Percentiles rank a stretch among this genome's conserved stretches.
These are phyloP conservation scores for Prosopis cineraria DNA, from an alignment of 306 rosid genomes.

Conservation along the genomic window DNA sequence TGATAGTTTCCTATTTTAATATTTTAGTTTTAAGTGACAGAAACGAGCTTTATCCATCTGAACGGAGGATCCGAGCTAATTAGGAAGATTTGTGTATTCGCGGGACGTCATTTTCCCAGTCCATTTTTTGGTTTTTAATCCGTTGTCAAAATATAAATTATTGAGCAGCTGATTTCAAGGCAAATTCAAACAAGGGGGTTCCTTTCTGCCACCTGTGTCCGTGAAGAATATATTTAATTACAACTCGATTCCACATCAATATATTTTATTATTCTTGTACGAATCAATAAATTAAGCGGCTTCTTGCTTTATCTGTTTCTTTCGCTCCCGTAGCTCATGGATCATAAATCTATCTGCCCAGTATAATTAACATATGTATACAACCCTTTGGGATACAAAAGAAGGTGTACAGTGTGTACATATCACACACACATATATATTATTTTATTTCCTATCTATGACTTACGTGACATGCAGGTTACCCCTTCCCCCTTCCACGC, in stretches of 20 bases:
- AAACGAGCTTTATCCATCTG: not conserved
- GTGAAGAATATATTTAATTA: not conserved
- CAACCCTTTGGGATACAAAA: conserved; percentile 1
- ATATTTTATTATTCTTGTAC: not conserved
- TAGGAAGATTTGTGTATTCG: not conserved
- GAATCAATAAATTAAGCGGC: not conserved
- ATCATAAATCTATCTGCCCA: not conserved
- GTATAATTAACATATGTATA: not conserved
- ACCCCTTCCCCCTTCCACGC: not conserved
- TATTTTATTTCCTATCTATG: not conserved
- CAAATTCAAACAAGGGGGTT: conserved; percentile 6
- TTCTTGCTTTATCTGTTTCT: not conserved
- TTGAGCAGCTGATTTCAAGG: conserved; percentile 1
- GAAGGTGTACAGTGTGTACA: not conserved
- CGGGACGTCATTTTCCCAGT: not conserved
- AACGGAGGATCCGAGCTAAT: not conserved
- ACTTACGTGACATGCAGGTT: conserved; percentile 14
- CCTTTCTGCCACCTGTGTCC: conserved; percentile 9
- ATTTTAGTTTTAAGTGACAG: not conserved
- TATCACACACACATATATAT: no score
- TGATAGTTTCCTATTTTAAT: no score
- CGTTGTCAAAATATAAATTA: conserved; percentile 1
- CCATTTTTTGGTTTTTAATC: not conserved
- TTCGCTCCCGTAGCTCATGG: not conserved
- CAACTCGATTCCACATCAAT: not conserved